phyloP scores from a whole-genome alignment of 768 basidiomycete species.

The Naganishia friedmannii region DNA sequence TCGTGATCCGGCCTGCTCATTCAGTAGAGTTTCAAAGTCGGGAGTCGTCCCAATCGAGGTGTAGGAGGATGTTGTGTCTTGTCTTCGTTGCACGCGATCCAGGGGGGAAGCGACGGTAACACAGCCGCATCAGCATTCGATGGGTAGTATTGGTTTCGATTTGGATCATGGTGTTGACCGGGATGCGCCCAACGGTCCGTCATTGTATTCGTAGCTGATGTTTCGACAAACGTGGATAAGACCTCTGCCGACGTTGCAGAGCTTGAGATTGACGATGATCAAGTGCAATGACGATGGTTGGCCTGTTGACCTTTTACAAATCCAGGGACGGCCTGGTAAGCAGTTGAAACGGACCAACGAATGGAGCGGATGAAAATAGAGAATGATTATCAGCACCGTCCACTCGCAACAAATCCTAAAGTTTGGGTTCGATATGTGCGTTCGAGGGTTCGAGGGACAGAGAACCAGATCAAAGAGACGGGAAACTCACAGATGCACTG shows the following conservation, averaged over 20 bases:
- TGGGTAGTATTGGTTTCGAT: neutral
- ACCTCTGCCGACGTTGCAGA: no score
- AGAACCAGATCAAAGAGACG: no score
- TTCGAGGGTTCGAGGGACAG: no score
- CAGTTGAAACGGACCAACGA: no score
- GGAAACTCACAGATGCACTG: neutral
- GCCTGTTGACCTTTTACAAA: no score
- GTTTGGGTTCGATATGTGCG: no score
- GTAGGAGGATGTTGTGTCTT: slow-evolving; percentile 21
- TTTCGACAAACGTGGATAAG: neutral
- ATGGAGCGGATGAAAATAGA: no score
- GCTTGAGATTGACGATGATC: no score
- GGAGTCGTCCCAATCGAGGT: slow-evolving; percentile 17
- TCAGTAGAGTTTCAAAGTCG: slow-evolving; percentile 13
- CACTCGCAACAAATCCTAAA: no score
- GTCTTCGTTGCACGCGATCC: slow-evolving; percentile 4
- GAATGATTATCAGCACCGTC: no score
- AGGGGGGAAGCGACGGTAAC: slow-evolving; percentile 2
- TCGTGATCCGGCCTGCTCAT: slow-evolving; percentile 16
- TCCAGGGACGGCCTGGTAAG: no score
- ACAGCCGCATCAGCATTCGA: neutral
- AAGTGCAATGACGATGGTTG: no score
- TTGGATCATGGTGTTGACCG: neutral
- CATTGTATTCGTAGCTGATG: neutral
- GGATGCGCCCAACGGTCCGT: neutral